Evolutionary conservation across 306 rosid genomes (phyloP), one percentile per base, ranked within the genome.

Genomic region (Calophaca sinica): DNA sequence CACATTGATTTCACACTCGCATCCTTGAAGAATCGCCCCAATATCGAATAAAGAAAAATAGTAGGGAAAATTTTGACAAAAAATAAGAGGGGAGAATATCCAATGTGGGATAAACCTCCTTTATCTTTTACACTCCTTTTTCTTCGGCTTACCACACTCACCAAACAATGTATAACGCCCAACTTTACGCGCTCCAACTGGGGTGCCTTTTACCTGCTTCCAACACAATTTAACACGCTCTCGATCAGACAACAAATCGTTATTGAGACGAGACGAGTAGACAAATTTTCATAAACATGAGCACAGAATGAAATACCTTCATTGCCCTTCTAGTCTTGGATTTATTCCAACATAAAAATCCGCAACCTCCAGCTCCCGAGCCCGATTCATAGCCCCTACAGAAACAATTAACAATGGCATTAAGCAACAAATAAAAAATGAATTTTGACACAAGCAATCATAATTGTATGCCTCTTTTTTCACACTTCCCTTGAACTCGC

Each of bases 371-470:
- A 48, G 60, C 75, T 52, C 88, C 89, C 0, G 96, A 72, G 35
- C 96, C 83, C 39, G 96, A 92, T 82, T 94, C 97, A 74, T 92
- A 87, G 28, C 89, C 96, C 89, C 97, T 94, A 57, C 61, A 80
- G 26, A 33, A 69, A 14, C 61, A 76, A 65, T 41, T 20, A 76
- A 50, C 73, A 70, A 67, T 38, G 68, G 46, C 39, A 68, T 45
- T 60, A 10, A 45, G 78, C 62, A 54, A 32, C 44, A 74, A 32
- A 68, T 33, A 9, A 26, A 55, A 13, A 35, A 49, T 44, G 54
- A 65, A 11, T 10, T 68, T 70, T 46, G 14, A 59, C 14, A 49
- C 7, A 4, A 70, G 38, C 62, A 69, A 9, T 48, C 26, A 7
- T 32, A 20, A 36, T 10, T 36, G 4, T 20, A 46, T 9, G 33